Conservation (phyloP, 805 yeast species). For the Candida berthetii region DNA sequence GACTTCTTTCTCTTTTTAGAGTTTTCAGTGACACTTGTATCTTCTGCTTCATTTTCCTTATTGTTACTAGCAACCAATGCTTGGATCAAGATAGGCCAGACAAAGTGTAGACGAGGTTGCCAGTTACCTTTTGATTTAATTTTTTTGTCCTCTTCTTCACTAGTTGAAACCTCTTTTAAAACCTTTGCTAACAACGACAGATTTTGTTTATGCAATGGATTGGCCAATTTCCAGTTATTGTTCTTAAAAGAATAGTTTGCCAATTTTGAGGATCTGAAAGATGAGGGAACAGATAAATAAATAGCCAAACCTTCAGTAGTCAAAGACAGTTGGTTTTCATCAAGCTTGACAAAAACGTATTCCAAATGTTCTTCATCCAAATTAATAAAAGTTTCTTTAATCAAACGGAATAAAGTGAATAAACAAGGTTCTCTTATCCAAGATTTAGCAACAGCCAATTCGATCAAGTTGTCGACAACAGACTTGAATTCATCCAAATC, state of each 20-base stretch:
- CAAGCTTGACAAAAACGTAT: constrained; percentile 35
- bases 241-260: constrained; percentile 9
- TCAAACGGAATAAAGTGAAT: constrained; percentile 58
- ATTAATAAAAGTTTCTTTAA: constrained; percentile 22
- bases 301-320: constrained; percentile 80
- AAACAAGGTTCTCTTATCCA: constrained; percentile 86
- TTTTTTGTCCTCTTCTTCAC: constrained; percentile 22
- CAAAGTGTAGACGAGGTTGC: constrained; percentile 71
- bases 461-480: constrained; percentile 43
- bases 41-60: constrained; percentile 13
- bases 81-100: constrained; percentile 58
- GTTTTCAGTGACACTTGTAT: constrained; percentile 12
- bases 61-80: constrained; percentile 25
- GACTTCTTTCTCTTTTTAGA: constrained; percentile 36
- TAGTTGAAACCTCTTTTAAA: constrained; percentile 46
- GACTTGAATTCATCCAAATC: constrained; percentile 25
- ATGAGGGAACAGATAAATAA: constrained; percentile 44
- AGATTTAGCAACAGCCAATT: constrained; percentile 56
- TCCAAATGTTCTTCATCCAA: constrained; percentile 13
- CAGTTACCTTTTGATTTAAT: constrained; percentile 49
- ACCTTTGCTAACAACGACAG: constrained; percentile 54
- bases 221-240: constrained; percentile 56
- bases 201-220: constrained; percentile 73
- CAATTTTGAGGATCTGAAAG: constrained; percentile 7
- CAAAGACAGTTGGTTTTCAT: constrained; percentile 48